Conservation (phyloP, 208 protist genomes). For the Leptomonas pyrrhocoris region DNA sequence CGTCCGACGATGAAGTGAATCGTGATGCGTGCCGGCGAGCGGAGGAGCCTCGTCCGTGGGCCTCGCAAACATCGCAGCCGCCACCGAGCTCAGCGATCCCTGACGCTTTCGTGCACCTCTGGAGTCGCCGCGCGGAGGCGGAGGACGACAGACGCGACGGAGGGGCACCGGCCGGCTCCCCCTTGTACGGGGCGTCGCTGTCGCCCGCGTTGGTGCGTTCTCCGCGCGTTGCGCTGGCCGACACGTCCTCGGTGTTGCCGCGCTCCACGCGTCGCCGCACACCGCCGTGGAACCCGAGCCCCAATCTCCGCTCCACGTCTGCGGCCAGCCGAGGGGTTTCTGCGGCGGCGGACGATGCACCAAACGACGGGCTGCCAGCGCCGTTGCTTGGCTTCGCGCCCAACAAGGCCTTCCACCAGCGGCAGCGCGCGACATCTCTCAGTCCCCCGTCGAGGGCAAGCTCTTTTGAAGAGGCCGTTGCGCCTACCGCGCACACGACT, state of each 20-base stretch:
- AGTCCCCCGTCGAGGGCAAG: not conserved
- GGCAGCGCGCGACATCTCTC: constrained; percentile 4
- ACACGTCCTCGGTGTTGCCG: not conserved
- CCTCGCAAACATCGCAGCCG: not conserved
- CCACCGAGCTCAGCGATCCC: constrained; percentile 3
- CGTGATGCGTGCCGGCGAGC: not conserved
- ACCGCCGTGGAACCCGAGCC: constrained; percentile 16
- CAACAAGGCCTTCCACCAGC: constrained; percentile 12
- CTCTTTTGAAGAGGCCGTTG: no score
- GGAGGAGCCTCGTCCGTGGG: not conserved
- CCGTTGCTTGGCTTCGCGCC: constrained; percentile 7
- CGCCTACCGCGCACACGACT: no score
- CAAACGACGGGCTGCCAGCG: not conserved
- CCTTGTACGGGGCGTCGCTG: not conserved
- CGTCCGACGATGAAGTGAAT: not conserved
- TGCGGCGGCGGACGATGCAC: not conserved
- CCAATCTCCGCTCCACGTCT: constrained; percentile 9
- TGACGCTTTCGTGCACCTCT: constrained; percentile 2
- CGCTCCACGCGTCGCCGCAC: not conserved
- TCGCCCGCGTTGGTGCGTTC: constrained; percentile 9
- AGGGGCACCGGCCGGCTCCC: not conserved
- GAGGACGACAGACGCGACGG: not conserved
- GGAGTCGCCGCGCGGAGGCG: not conserved
- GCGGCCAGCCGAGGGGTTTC: constrained; percentile 5
- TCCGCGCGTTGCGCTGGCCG: not conserved